Base-by-base conservation (phyloP, 2,329 filamentous ascomycete genomes). In the Alternaria atra region DNA sequence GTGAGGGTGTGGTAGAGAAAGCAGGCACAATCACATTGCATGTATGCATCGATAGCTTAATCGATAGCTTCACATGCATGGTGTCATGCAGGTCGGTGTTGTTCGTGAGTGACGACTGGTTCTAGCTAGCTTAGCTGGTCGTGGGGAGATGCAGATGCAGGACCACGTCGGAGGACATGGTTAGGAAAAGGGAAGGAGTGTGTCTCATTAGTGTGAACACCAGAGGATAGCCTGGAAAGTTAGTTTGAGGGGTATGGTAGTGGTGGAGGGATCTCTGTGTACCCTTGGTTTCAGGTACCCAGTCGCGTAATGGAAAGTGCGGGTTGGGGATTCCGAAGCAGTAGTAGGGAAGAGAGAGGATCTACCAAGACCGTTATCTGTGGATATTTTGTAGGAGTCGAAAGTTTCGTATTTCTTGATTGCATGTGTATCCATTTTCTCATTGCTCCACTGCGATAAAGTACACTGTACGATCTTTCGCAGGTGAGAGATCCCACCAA, bases 11-110 rank as follows among this genome's bases (percentile, higher is more conserved):
- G 52, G 35, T 55, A 39, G 57, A 29, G 44, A 34, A 60, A 60
- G 57, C 58, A 60, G 58, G 58, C 58, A 60, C 58, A 60, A 37
- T 56, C 52, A 52, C 58, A 27, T 25, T 56, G 58, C 57, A 60
- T 60, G 46, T 50, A 59, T 37, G 43, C 37, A 44, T 46, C 57
- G 42, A 60, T 60, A 47, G 58, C 53, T 57, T 57, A 60, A 60
- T 53, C 58, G 53, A 60, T 55, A 37, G 39, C 52, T 56, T 52
- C 46, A 44, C 30, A 56, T 50, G 57, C 37, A 56, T 50, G 13
- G 50, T 39, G 34, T 20, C 27, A 32, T 56, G 53, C 53, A 32
- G 35, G 53, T 29, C 20, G 17, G 46, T 50, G 44, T 37, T 27
- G 34, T 20, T 20, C 8, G 25, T n/a, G 40, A 12, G 34, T 20